phyloP scores from a whole-genome alignment of 768 basidiomycete genomes.

The Psilocybe cyanescens region DNA sequence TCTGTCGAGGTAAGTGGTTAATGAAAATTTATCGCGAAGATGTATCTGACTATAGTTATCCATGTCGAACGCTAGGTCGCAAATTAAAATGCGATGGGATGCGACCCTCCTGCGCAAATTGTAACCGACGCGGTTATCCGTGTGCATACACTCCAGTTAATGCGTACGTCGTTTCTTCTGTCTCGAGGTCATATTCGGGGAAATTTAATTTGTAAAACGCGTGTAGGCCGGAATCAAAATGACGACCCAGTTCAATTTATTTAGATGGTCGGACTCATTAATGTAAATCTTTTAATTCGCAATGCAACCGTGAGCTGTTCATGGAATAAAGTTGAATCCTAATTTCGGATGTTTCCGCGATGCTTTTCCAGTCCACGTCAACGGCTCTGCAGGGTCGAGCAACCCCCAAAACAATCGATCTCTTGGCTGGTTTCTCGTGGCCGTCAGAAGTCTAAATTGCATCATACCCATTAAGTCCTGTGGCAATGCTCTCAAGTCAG shows the following conservation, averaged over 20 bases:
- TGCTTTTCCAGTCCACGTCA: conserved; percentile 5
- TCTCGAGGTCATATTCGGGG: neutral
- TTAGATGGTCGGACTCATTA: conserved; percentile 10
- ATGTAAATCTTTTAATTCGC: conserved; percentile 9
- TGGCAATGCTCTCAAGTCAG: conserved; percentile 12
- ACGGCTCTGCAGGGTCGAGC: conserved; percentile 7
- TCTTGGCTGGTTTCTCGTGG: conserved; percentile 10
- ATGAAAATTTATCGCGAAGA: neutral
- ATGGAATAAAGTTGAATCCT: conserved; percentile 1
- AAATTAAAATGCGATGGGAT: conserved; percentile 76
- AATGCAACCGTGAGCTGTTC: neutral
- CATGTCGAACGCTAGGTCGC: conserved; percentile 45
- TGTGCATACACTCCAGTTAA: conserved; percentile 67
- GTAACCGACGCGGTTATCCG: conserved; percentile 58
- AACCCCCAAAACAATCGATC: neutral
- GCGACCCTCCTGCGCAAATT: conserved; percentile 68
- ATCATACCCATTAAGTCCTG: conserved; percentile 19
- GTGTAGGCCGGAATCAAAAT: conserved; percentile 13
- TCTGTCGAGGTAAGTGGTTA: conserved; percentile 60
- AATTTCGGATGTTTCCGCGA: conserved; percentile 13
- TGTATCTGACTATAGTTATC: neutral
- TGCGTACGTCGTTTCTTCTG: conserved; percentile 42
- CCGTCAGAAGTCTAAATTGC: conserved; percentile 23
- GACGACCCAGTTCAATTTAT: neutral
- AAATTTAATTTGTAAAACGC: conserved; percentile 12